phyloP scores from a whole-genome alignment of 2,329 filamentous ascomycete genomes.

The Hysterium pulicare region DNA sequence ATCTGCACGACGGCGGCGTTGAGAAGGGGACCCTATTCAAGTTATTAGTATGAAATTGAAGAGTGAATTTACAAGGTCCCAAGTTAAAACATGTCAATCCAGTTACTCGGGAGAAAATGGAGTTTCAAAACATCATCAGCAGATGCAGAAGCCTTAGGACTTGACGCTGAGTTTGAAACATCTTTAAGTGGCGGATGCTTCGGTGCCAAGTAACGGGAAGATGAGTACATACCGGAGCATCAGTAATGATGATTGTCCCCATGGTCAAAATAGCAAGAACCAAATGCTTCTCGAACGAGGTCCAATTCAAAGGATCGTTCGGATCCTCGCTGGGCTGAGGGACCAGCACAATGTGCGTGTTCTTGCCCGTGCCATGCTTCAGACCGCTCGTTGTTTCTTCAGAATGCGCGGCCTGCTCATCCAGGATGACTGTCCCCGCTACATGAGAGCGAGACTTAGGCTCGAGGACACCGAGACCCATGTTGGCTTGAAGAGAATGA shows the following conservation, averaged over 20 bases:
- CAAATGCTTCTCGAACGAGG: conserved; percentile 3
- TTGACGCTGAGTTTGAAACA: conserved; percentile 1
- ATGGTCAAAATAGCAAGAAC: not conserved
- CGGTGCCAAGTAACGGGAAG: too few species aligned
- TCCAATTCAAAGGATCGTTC: conserved; percentile 5
- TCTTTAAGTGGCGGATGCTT: too few species aligned
- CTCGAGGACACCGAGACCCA: not conserved
- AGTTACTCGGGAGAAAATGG: not conserved
- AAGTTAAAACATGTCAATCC: not conserved
- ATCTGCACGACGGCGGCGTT: conserved; percentile 6
- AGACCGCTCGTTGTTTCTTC: not conserved
- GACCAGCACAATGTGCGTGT: not conserved
- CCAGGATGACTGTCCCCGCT: not conserved
- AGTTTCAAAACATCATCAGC: not conserved
- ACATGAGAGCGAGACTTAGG: not conserved
- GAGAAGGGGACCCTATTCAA: conserved; percentile 9
- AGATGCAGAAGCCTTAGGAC: too few species aligned
- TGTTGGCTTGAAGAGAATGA: not conserved
- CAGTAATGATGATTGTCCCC: conserved; percentile 5
- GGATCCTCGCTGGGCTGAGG: not conserved
- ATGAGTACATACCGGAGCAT: conserved; percentile 1
- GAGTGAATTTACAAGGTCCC: not conserved
- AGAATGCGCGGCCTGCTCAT: not conserved
- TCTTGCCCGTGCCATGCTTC: not conserved
- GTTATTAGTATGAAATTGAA: not conserved